Evolutionary conservation across 164 flowering plant species (phyloP), one percentile per base, ranked within the genome.

Genomic region (Pachysandra terminalis): DNA sequence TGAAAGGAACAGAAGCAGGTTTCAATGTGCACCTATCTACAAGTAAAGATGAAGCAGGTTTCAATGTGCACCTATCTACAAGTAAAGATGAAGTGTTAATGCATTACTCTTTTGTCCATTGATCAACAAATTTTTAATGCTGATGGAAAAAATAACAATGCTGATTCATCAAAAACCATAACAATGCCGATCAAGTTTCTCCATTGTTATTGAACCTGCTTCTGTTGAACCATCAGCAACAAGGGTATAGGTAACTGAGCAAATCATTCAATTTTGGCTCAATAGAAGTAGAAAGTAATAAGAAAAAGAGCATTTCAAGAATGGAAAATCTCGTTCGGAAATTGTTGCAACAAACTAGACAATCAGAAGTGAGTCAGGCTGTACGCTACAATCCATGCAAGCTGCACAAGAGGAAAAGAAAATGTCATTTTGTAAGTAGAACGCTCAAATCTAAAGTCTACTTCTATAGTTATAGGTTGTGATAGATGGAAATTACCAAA

Each of bases 341-440:
- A 41, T 35, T 25, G 56, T 40, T 48, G 37, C 49, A 27, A 61
- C 60, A 48, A 32, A 40, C 63, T 53, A 14, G 24, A 65, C 57
- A 19, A 67, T 88, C 83, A 90, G 78, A 88, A 90, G 81, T 94
- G 97, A 24, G 66, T 90, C 86, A 91, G 41, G 53, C 53, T 40
- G 61, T 58, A 58, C 26, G 26, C 61, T 14, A 58, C 35, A 26
- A 58, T 58, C 61, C 61, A 58, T 16, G 9, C n/a, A 58, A 58
- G 61, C 61, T 58, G 37, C 61, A 58, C 40, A 16, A 27, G 10
- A 4, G 61, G 26, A 9, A 26, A 58, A 58, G 22, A 62, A 53
- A 58, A 59, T 10, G 21, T 16, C 3, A n/a, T n/a, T n/a, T 23
- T 19, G 52, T 64, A 13, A 19, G 51, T 4, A 41, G n/a, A n/a